Base-by-base conservation (phyloP, 176 grass and related monocot genomes). In the Aegilops sharonensis region DNA sequence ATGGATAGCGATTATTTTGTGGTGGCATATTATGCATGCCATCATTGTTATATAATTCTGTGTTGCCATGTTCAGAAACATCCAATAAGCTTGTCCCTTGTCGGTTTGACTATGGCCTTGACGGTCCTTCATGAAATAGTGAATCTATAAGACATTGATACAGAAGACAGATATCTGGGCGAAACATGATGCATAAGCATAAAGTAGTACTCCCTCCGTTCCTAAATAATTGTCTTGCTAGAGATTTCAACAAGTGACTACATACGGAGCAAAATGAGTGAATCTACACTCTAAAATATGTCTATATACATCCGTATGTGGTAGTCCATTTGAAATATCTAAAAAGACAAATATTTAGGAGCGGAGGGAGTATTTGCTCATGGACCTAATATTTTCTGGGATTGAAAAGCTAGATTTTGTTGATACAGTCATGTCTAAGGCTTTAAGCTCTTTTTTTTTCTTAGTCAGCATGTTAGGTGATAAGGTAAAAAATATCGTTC, bases 371-470 rank as follows among this genome's bases (percentile, higher is more conserved):
- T 39, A 25, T 82, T 82, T 57, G 1, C 45, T 56, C 65, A 82
- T 47, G 57, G 32, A 78, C 0, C 54, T 78, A 81, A 52, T 27
- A 31, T 67, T 81, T 52, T 1, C 64, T 69, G 80, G 31, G 31
- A 59, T 83, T 35, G 8, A 59, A 83, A 35, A 59, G 69, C 68
- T 61, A 74, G 69, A 62, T 81, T 21, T 47, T 60, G 40, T 86
- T 86, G 9, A 69, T 48, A 75, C 64, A 65, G 59, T 64, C 57
- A 84, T 75, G 37, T 75, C 82, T 84, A 64, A 84, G 69, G 37
- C 17, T 72, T 0, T 40, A 89, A 71, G 31, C 48, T 73, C 25
- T 20, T 47, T 24, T 36, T 1, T 57, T 76, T 35, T 48, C 77
- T 64, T 79, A 27, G 10, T 79, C 43, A 1, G 37, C 40, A 15